Evolutionary conservation across 345 rosid genomes (phyloP).

Genomic region (Mangifera indica): DNA sequence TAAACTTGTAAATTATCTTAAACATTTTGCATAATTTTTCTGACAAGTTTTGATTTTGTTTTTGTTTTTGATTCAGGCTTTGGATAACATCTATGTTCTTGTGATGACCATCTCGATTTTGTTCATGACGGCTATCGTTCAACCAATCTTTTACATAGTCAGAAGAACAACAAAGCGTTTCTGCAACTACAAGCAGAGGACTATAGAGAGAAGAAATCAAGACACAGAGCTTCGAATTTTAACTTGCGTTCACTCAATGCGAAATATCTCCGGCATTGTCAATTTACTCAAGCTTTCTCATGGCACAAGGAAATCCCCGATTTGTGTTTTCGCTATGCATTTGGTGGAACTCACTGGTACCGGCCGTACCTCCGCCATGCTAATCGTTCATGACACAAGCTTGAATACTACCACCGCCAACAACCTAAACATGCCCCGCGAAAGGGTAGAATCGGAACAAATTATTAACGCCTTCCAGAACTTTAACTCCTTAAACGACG

Average conservation of each 20-base stretch:
- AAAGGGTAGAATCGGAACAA: slow-evolving; percentile 18
- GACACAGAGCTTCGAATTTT: slow-evolving; percentile 1
- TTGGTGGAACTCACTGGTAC: not conserved
- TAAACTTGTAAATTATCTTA: too few relatives aligned
- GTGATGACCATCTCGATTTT: not conserved
- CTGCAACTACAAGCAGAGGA: not conserved
- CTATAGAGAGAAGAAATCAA: slow-evolving; percentile 7
- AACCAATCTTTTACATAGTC: not conserved
- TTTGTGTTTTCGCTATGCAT: not conserved
- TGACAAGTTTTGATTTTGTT: too few relatives aligned
- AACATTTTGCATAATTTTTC: not conserved
- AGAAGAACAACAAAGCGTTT: not conserved
- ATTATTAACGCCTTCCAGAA: slow-evolving; percentile 24
- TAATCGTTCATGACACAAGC: not conserved
- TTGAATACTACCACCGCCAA: not conserved
- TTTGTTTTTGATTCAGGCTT: not conserved
- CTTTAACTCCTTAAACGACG: not conserved
- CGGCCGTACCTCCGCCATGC: slow-evolving; percentile 9
- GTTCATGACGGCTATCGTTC: slow-evolving; percentile 12
- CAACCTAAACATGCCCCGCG: not conserved
- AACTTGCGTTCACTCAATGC: slow-evolving; percentile 3
- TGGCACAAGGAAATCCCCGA: slow-evolving; percentile 6
- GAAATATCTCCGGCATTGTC: slow-evolving; percentile 14
- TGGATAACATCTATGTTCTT: slow-evolving; percentile 3
- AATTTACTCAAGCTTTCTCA: slow-evolving; percentile 8